A percentile compares a stretch with the other conserved stretches of the same genome.
phyloP scores from a whole-genome alignment of 2,329 filamentous ascomycete species.

The Aspergillus viridinutans region DNA sequence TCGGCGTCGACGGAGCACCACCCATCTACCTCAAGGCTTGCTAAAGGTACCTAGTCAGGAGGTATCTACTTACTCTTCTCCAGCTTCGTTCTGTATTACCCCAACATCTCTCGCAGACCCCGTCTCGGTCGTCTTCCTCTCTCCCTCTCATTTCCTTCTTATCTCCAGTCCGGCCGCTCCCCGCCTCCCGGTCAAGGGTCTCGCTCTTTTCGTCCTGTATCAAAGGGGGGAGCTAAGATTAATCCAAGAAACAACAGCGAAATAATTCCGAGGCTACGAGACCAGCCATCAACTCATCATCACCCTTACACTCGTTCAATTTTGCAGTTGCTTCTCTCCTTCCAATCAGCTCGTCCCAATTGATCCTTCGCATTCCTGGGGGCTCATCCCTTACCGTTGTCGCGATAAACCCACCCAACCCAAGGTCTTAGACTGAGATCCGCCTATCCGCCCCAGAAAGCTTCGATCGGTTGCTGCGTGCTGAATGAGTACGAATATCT shows the following conservation, averaged over 20 bases:
- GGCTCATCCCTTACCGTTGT: conserved; percentile 11
- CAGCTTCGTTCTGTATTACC: not conserved
- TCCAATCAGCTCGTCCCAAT: conserved; percentile 3
- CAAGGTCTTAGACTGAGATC: conserved; percentile 5
- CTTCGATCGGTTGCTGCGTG: conserved; percentile 18
- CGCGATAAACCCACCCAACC: conserved; percentile 4
- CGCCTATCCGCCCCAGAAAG: conserved; percentile 5
- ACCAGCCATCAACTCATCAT: conserved; percentile 3
- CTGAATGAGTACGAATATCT: conserved; percentile 35
- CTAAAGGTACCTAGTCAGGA: not conserved
- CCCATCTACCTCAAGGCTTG: not conserved
- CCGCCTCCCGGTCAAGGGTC: not conserved
- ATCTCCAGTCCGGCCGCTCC: not conserved
- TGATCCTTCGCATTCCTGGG: conserved; percentile 12
- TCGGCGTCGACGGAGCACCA: not conserved
- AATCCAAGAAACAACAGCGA: not conserved
- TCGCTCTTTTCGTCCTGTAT: not conserved
- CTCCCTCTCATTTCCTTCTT: not conserved
- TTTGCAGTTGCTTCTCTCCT: not conserved
- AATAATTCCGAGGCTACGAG: not conserved
- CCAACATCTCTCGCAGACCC: not conserved
- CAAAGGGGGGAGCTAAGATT: conserved; percentile 3
- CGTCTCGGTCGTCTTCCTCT: not conserved
- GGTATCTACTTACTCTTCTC: not conserved
- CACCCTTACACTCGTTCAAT: not conserved